A percentile compares a stretch with the other conserved stretches of the same genome.
These are phyloP conservation scores for Backusella mclennaniae DNA, from an alignment of 192 early-diverging fungal species.

Conservation along the genomic window DNA sequence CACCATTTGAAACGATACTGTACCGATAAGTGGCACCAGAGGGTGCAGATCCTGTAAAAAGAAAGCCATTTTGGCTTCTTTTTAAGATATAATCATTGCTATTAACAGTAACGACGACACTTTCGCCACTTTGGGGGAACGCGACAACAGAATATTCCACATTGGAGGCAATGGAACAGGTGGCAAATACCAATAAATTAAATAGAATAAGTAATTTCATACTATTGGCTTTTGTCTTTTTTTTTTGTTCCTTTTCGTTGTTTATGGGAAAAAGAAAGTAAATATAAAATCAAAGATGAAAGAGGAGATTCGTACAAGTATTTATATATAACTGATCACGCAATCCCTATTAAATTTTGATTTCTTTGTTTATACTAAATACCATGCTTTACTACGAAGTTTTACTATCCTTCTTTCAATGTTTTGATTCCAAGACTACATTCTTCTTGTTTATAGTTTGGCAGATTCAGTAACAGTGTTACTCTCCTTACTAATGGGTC, in stretches of 20 bases:
- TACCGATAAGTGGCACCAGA: constrained; percentile 12
- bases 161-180: neutral
- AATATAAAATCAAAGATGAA: neutral
- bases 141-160: constrained; percentile 20
- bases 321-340: neutral
- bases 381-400: neutral
- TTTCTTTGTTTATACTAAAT: neutral
- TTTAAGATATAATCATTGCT: constrained; percentile 1
- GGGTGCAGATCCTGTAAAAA: constrained; percentile 14
- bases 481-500: neutral
- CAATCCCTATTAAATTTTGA: neutral
- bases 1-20: neutral
- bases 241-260: neutral
- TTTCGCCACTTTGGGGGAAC: constrained; percentile 15
- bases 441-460: neutral
- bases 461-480: neutral
- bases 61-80: neutral
- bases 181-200: neutral
- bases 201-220: neutral
- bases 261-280: neutral
- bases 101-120: constrained; percentile 16
- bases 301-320: neutral
- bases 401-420: neutral
- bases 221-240: neutral
- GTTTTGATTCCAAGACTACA: neutral